Conservation (phyloP, 805 yeast species). For the Maudiozyma pseudohumilis region DNA sequence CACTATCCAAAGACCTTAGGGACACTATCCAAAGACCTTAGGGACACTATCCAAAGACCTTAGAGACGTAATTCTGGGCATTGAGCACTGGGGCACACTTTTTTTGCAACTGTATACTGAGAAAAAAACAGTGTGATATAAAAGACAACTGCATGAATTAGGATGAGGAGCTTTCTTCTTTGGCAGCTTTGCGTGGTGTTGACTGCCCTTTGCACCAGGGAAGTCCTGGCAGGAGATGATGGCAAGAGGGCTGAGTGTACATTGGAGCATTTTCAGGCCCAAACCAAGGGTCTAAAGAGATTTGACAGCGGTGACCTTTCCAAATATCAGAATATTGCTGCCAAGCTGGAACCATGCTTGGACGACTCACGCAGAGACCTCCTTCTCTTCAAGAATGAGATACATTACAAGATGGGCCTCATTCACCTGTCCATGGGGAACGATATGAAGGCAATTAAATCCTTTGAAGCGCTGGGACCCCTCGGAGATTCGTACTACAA, state of each 20-base stretch:
- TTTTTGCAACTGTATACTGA: too few species aligned
- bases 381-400: conserved; percentile 15
- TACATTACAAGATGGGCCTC: conserved; percentile 51
- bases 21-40: too few species aligned
- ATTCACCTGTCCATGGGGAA: conserved; percentile 49
- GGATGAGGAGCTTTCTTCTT: too few species aligned
- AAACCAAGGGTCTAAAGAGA: not conserved
- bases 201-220: too few species aligned
- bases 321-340: conserved; percentile 1
- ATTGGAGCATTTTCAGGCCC: conserved; percentile 1
- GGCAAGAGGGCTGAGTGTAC: not conserved
- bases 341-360: not conserved
- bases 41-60: too few species aligned
- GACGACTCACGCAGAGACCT: not conserved
- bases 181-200: too few species aligned
- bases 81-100: too few species aligned
- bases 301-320: conserved; percentile 3
- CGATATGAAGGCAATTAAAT: conserved; percentile 42
- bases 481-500: conserved; percentile 20
- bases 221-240: too few species aligned
- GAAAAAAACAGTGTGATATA: too few species aligned
- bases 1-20: too few species aligned
- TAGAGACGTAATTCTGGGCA: too few species aligned
- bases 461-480: conserved; percentile 37
- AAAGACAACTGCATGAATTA: too few species aligned